phyloP scores from a whole-genome alignment of 345 rosid genomes.

The Eucalyptus paniculata region DNA sequence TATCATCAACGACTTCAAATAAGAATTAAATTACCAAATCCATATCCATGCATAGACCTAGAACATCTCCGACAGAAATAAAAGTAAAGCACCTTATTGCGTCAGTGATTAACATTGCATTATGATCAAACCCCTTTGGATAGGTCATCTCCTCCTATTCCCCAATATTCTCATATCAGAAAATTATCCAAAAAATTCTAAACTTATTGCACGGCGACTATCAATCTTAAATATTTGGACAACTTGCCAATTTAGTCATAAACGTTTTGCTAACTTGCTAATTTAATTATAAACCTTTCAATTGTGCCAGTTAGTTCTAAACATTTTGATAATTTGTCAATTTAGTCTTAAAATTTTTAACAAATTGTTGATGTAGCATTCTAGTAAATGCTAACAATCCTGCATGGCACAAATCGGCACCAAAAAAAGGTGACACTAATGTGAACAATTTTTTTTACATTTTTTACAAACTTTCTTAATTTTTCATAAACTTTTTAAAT shows the following conservation, averaged over 20 bases:
- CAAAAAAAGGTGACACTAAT: accelerated
- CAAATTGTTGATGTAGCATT: accelerated
- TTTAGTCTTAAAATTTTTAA: no score
- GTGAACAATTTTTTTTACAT: accelerated
- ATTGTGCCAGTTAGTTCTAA: accelerated
- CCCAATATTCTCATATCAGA: no score
- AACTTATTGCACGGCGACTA: accelerated
- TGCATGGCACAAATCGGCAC: accelerated
- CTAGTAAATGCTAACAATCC: accelerated
- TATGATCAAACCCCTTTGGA: no score
- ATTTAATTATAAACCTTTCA: no score
- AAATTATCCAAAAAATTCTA: no score
- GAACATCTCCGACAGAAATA: not conserved
- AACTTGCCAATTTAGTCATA: no score
- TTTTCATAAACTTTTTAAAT: accelerated
- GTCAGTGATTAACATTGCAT: not conserved
- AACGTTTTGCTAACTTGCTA: no score
- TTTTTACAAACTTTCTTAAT: accelerated
- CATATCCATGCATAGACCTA: not conserved
- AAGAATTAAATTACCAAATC: no score
- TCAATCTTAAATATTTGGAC: no score
- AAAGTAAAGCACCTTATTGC: not conserved
- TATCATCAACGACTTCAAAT: no score
- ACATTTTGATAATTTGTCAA: no score
- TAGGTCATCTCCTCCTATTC: no score